These are phyloP conservation scores for Cubamyces lactineus DNA, from an alignment of 768 basidiomycete genomes.

Conservation along the genomic window DNA sequence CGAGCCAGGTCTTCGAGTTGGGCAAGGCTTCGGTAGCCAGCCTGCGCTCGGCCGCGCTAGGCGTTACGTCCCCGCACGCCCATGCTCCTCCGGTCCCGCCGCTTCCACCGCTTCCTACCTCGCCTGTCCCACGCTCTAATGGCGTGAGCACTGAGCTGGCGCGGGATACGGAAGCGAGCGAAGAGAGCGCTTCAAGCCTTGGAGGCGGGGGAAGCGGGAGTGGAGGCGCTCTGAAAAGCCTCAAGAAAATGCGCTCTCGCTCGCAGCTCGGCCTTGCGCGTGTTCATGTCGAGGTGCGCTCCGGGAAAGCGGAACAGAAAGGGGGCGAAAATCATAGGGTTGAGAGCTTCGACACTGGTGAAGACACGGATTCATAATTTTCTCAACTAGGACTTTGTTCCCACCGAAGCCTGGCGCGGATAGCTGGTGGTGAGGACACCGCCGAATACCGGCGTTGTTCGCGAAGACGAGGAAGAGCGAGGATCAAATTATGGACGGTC, in stretches of 20 bases:
- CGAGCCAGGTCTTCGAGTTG: conserved; percentile 24
- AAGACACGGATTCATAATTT: background rate
- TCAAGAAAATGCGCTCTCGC: conserved; percentile 17
- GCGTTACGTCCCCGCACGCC: background rate
- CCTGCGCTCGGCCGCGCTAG: conserved; percentile 15
- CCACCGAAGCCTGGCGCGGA: background rate
- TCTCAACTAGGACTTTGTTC: background rate
- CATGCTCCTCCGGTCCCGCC: background rate
- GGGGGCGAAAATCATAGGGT: background rate
- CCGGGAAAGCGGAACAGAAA: background rate
- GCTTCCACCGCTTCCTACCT: background rate
- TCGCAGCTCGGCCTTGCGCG: conserved; percentile 16
- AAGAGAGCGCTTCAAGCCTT: background rate
- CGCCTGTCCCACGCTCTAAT: background rate
- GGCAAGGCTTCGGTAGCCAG: conserved; percentile 18
- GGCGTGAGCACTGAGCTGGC: background rate
- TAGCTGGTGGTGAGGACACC: background rate
- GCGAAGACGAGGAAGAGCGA: background rate
- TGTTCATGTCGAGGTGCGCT: conserved; percentile 9
- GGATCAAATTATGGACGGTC: conserved; percentile 1
- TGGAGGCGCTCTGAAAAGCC: conserved; percentile 1
- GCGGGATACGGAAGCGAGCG: background rate
- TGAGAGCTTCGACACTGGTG: background rate
- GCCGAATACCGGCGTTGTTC: too few relatives aligned
- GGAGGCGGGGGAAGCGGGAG: background rate